A percentile compares a stretch with the other conserved stretches of the same genome.
phyloP scores from a whole-genome alignment of 768 basidiomycete species.

The Xanthoconium stramineum region DNA sequence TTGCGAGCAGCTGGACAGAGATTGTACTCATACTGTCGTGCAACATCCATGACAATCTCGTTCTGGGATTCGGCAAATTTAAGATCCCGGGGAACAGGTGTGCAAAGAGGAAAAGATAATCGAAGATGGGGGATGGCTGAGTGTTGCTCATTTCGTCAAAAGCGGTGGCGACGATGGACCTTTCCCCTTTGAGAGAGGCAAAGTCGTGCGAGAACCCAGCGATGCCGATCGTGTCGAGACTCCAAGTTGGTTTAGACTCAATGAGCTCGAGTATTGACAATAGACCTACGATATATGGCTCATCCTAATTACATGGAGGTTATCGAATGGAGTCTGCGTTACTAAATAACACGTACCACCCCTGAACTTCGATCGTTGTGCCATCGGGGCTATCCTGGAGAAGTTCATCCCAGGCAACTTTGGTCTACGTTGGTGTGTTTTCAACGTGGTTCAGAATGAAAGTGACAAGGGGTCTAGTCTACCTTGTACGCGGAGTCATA shows the following conservation, averaged over 20 bases:
- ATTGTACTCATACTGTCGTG: conserved; percentile 32
- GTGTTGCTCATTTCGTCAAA: conserved; percentile 27
- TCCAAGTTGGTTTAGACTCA: conserved; percentile 5
- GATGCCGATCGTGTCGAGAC: conserved; percentile 43
- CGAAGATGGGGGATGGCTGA: conserved; percentile 18
- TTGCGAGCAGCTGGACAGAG: conserved; percentile 32
- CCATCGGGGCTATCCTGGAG: conserved; percentile 26
- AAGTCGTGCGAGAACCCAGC: conserved; percentile 48
- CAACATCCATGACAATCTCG: conserved; percentile 25
- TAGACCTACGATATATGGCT: conserved; percentile 41
- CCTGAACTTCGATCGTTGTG: conserved; percentile 44
- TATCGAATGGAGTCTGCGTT: not conserved
- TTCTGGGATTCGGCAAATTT: conserved; percentile 31
- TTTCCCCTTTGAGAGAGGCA: conserved; percentile 37
- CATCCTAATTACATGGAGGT: conserved; percentile 33
- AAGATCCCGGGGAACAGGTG: conserved; percentile 31
- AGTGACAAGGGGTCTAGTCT: not conserved
- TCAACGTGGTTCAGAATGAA: not conserved
- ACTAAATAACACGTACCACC: conserved; percentile 32
- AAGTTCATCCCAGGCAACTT: conserved; percentile 29
- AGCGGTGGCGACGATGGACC: conserved; percentile 3
- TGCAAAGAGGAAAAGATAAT: conserved; percentile 25
- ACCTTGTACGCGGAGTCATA: conserved; percentile 42
- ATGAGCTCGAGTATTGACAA: not conserved
- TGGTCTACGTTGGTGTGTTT: conserved; percentile 19